Conservation (phyloP, 2,329 filamentous ascomycete genomes). For the Sphaceloma murrayae region DNA sequence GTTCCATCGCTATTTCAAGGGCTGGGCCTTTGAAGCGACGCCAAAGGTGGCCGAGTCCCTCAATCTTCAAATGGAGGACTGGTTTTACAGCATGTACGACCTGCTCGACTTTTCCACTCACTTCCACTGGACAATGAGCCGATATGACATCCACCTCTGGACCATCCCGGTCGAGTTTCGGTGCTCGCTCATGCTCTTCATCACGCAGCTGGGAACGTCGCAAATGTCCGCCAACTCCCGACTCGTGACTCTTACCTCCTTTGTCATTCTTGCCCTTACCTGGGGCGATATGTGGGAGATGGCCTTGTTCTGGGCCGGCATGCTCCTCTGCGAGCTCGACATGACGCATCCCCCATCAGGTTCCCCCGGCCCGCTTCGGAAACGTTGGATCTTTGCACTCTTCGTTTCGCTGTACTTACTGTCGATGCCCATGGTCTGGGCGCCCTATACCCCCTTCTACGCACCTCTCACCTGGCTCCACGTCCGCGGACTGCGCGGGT, state of each 20-base stretch:
- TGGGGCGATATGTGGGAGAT: constrained; percentile 46
- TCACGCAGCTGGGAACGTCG: constrained; percentile 39
- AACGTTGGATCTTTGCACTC: constrained; percentile 35
- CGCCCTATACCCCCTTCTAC: constrained; percentile 44
- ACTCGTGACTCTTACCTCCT: constrained; percentile 33
- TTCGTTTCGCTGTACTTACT: constrained; percentile 46
- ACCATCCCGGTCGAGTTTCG: constrained; percentile 54
- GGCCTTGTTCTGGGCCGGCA: constrained; percentile 46
- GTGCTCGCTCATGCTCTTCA: constrained; percentile 49
- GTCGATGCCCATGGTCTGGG: constrained; percentile 37
- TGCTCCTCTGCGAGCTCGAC: constrained; percentile 48
- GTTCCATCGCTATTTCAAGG: constrained; percentile 17
- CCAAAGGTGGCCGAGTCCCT: constrained; percentile 17
- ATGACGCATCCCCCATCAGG: constrained; percentile 28
- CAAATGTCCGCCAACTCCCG: constrained; percentile 24
- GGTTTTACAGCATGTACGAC: constrained; percentile 33
- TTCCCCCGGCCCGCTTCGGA: background rate
- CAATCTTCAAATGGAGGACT: constrained; percentile 22
- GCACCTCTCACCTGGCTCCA: constrained; percentile 40
- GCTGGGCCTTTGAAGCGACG: constrained; percentile 20
- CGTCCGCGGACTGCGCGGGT: constrained; percentile 38
- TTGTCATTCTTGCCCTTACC: constrained; percentile 39
- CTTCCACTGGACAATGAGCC: constrained; percentile 23
- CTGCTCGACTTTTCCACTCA: constrained; percentile 21
- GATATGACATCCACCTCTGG: constrained; percentile 52